Conservation (phyloP, 2,329 filamentous ascomycete genomes). For the Grosmannia clavigera region DNA sequence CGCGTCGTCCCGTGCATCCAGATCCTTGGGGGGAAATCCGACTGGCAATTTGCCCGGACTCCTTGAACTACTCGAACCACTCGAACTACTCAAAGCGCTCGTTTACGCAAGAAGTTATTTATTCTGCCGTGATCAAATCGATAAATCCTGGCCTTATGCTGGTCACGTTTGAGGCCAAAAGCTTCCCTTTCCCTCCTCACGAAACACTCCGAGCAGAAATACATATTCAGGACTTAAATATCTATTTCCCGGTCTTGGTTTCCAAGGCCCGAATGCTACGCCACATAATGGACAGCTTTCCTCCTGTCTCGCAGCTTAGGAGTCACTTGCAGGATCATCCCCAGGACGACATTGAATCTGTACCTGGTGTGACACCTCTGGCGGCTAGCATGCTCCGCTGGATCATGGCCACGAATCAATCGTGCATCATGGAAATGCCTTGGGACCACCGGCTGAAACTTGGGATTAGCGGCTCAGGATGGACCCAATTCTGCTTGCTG, state of each 20-base stretch:
- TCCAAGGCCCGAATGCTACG: conserved; percentile 37
- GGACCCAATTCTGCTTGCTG: conserved; percentile 74
- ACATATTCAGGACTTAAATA: background rate
- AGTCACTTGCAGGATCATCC: conserved; percentile 29
- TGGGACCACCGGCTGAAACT: background rate
- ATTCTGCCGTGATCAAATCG: background rate
- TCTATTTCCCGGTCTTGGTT: conserved; percentile 26
- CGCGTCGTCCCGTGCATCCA: background rate
- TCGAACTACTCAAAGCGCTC: no score
- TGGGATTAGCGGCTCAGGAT: conserved; percentile 19
- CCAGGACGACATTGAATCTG: conserved; percentile 27
- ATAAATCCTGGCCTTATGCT: background rate
- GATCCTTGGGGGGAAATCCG: background rate
- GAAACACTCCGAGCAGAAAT: conserved; percentile 26
- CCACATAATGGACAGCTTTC: conserved; percentile 45
- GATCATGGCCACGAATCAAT: conserved; percentile 83
- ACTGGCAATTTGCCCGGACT: background rate
- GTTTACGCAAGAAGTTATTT: background rate
- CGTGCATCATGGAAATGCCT: conserved; percentile 70
- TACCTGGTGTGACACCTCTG: conserved; percentile 47
- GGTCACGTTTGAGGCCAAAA: background rate
- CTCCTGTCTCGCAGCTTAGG: conserved; percentile 47
- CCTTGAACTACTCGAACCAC: no score
- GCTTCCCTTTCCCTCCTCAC: background rate
- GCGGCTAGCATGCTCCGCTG: conserved; percentile 62